These are phyloP conservation scores for Alternaria conjuncta DNA, from an alignment of 2,329 filamentous ascomycete species.

Conservation along the genomic window DNA sequence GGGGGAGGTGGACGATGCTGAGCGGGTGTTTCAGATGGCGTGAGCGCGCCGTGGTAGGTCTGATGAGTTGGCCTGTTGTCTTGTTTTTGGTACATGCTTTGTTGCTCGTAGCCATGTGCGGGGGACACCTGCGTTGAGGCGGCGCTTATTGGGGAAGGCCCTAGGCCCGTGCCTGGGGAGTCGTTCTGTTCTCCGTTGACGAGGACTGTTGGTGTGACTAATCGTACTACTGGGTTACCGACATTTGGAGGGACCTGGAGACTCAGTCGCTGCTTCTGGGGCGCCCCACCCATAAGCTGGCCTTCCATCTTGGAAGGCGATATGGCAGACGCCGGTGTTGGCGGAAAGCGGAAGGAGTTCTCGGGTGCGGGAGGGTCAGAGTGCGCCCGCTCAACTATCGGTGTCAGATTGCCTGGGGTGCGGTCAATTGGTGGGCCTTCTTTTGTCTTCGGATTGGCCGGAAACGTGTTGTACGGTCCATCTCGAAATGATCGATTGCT, in stretches of 20 bases:
- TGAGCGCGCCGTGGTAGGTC: constrained; percentile 29
- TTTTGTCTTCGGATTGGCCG: constrained; percentile 63
- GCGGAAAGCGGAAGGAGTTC: constrained; percentile 48
- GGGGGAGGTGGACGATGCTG: constrained; percentile 24
- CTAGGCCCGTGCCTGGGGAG: constrained; percentile 30
- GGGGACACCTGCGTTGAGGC: constrained; percentile 27
- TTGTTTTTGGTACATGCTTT: constrained; percentile 18
- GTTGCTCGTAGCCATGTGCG: constrained; percentile 25
- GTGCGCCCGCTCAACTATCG: constrained; percentile 53
- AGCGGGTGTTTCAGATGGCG: constrained; percentile 41
- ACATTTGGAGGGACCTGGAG: constrained; percentile 69
- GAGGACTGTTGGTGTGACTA: constrained; percentile 66
- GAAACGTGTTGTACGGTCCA: constrained; percentile 73
- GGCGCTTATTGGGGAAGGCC: constrained; percentile 32
- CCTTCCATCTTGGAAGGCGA: constrained; percentile 36
- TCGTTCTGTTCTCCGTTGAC: constrained; percentile 58
- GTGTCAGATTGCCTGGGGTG: constrained; percentile 51
- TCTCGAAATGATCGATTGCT: constrained; percentile 71
- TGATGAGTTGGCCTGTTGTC: constrained; percentile 28
- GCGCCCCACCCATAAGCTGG: constrained; percentile 22
- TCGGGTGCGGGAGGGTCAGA: constrained; percentile 46
- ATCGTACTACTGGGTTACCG: constrained; percentile 62
- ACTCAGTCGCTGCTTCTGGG: constrained; percentile 59
- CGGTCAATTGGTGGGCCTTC: constrained; percentile 56
- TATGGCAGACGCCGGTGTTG: constrained; percentile 48